Evolutionary conservation across 2,329 filamentous ascomycete genomes (phyloP).

Genomic region (Alternaria angustiovoidea): DNA sequence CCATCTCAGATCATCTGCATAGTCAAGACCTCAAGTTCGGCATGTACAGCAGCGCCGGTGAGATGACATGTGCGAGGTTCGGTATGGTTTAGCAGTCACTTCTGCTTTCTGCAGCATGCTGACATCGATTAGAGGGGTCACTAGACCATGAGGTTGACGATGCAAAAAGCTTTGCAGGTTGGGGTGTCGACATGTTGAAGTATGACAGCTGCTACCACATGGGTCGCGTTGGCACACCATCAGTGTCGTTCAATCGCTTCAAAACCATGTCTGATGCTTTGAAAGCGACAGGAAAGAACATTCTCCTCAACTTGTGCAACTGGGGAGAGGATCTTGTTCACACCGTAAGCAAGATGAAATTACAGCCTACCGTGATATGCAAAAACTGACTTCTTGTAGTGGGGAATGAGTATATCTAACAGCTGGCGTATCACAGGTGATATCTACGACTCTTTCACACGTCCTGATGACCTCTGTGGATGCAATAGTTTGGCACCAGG

Average conservation of each 20-base stretch:
- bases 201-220: constrained; percentile 50
- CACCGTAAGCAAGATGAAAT: constrained; percentile 18
- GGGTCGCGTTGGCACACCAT: constrained; percentile 37
- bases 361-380: not conserved
- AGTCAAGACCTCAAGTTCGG: constrained; percentile 65
- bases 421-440: constrained; percentile 47
- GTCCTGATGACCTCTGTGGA: constrained; percentile 37
- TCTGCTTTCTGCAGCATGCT: not conserved
- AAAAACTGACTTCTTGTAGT: constrained; percentile 22
- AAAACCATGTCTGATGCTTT: constrained; percentile 39
- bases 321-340: constrained; percentile 48
- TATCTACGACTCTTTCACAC: constrained; percentile 42
- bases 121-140: constrained; percentile 28
- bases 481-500: constrained; percentile 37
- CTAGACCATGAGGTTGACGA: constrained; percentile 37
- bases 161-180: constrained; percentile 38
- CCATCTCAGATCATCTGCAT: constrained; percentile 55
- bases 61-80: constrained; percentile 64
- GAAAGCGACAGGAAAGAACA: constrained; percentile 33
- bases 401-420: constrained; percentile 46
- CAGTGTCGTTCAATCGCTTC: constrained; percentile 37
- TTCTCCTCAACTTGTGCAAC: constrained; percentile 44
- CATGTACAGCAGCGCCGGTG: constrained; percentile 67
- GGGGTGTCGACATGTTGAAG: constrained; percentile 49
- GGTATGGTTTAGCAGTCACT: constrained; percentile 36